Evolutionary conservation across 2,329 filamentous ascomycete species (phyloP).

Genomic region (Pseudophaeomoniella oleicola): DNA sequence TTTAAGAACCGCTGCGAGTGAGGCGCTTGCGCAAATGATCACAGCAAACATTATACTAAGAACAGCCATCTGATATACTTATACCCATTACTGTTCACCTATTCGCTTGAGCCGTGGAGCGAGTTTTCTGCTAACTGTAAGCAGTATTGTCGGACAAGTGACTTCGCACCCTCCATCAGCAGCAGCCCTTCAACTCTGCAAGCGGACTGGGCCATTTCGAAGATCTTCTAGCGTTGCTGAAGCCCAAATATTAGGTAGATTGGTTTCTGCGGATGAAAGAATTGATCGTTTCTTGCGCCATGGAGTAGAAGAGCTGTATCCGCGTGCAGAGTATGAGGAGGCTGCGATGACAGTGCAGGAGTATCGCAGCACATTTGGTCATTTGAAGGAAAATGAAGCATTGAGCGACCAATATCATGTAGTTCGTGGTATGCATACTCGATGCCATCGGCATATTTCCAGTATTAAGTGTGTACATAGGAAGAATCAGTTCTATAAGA

Average conservation of each 20-base stretch:
- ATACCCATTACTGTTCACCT: neutral
- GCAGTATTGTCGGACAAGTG: neutral
- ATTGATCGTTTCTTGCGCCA: neutral
- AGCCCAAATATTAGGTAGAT: neutral
- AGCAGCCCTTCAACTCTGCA: neutral
- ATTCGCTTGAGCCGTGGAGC: too few species aligned
- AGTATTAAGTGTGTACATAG: conserved; percentile 36
- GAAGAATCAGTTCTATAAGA: conserved; percentile 61
- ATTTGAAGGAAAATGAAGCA: conserved; percentile 22
- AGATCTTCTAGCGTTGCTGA: neutral
- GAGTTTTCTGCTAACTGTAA: too few species aligned
- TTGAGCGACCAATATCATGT: conserved; percentile 9
- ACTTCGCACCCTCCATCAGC: neutral
- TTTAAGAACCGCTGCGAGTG: conserved; percentile 57
- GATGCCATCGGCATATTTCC: conserved; percentile 3
- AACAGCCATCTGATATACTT: neutral
- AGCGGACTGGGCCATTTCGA: neutral
- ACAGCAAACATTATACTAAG: conserved; percentile 1
- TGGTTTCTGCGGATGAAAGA: neutral
- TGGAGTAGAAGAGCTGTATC: neutral
- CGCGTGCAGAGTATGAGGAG: neutral
- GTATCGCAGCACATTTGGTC: neutral
- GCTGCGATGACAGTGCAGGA: conserved; percentile 14
- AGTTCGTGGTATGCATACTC: neutral
- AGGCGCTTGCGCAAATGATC: conserved; percentile 20